phyloP scores from a whole-genome alignment of 257 asterid species.

The Eucommia ulmoides region DNA sequence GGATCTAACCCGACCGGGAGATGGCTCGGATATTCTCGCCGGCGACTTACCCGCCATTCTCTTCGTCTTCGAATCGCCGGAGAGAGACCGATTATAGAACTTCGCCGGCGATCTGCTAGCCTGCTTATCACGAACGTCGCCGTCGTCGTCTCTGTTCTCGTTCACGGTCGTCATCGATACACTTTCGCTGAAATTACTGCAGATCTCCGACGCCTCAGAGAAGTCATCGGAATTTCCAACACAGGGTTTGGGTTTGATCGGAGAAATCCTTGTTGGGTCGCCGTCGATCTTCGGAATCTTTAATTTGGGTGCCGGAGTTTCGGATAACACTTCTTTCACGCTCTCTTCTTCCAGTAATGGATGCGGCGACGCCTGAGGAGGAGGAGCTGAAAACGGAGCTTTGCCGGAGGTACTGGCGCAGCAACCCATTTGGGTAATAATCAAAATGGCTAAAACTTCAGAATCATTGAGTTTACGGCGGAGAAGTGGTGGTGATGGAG shows the following conservation, averaged over 20 bases:
- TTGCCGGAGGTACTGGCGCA: not conserved
- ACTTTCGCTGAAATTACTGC: not conserved
- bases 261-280: not conserved
- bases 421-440: slow-evolving; percentile 1
- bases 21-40: not conserved
- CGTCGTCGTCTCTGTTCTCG: not conserved
- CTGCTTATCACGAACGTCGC: not conserved
- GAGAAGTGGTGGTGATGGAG: no score
- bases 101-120: not conserved
- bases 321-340: not conserved
- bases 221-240: not conserved
- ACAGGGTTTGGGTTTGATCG: not conserved
- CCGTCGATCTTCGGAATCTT: not conserved
- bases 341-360: not conserved
- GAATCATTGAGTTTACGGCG: no score
- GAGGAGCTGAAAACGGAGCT: not conserved
- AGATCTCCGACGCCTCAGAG: not conserved
- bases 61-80: not conserved
- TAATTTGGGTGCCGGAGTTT: not conserved
- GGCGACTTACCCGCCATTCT: not conserved
- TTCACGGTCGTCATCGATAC: not conserved
- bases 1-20: not conserved
- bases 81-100: not conserved
- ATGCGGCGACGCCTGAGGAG: not conserved
- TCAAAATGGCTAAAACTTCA: no score